A percentile compares a stretch with the other conserved stretches of the same genome.
Conservation (phyloP, 441 rosid species). For the Populus trichocarpa region DNA sequence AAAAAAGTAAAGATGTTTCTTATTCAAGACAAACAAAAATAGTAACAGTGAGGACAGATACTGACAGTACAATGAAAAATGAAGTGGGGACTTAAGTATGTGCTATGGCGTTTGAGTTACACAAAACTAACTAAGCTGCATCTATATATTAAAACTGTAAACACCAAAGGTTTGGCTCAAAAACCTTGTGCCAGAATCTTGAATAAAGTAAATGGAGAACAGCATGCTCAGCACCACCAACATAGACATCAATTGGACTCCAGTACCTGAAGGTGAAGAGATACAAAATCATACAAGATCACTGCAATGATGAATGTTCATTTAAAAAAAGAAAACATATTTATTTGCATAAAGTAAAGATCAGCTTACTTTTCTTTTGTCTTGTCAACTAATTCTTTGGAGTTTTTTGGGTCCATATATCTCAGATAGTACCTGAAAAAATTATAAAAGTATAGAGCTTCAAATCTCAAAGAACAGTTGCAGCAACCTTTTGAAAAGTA, state of each 20-base stretch:
- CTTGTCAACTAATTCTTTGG: constrained; percentile 71
- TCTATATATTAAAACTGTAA: not conserved
- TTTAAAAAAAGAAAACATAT: not conserved
- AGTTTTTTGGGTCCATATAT: constrained; percentile 89
- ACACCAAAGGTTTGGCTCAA: constrained; percentile 10
- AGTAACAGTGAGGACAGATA: not conserved
- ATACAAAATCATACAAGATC: not conserved
- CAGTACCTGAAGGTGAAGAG: constrained; percentile 59
- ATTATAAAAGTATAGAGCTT: constrained; percentile 8
- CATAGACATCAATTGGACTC: constrained; percentile 94
- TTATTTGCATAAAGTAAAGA: not conserved
- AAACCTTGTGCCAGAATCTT: constrained; percentile 99
- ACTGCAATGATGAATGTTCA: not conserved
- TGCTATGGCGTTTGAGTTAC: not conserved
- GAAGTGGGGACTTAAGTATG: not conserved
- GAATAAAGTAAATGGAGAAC: constrained; percentile 94
- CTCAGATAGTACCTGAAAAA: constrained; percentile 88
- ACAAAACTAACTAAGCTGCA: not conserved
- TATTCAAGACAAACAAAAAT: not conserved
- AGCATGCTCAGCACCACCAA: constrained; percentile 99
- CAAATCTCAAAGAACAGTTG: constrained; percentile 10
- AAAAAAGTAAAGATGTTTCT: not conserved
- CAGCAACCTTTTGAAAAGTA: not conserved
- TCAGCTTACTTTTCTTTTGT: constrained; percentile 68
- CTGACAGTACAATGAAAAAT: not conserved